Base-by-base conservation (phyloP, 805 yeast species). In the Saturnispora ahearnii region DNA sequence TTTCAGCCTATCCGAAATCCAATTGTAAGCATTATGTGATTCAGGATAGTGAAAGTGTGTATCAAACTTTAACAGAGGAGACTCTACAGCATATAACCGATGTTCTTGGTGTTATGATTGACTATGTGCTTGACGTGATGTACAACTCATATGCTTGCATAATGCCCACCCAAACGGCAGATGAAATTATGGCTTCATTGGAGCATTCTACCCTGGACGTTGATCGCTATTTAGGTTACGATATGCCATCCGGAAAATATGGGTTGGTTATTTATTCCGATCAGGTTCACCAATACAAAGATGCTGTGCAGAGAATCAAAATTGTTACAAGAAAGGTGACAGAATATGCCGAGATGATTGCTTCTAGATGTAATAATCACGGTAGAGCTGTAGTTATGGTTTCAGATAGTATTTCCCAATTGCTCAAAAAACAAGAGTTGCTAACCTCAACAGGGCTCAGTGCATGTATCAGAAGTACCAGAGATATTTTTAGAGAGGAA, bases 401-500 rank as follows among this genome's bases (percentile, higher is more conserved):
- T 1, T 79, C 89, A 0, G 61, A 70, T 5, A 73, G 81, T 55
- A 55, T 83, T 5, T 66, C 65, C 0, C 69, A 73, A 8, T 63
- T 87, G 33, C 52, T 77, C 36, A 76, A 71, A 36, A 70, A 82
- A 33, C 84, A 84, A 57, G 66, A 67, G n/a, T 66, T 73, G 3
- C 64, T 87, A 30, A 76, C 78, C 22, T 67, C 79, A 0, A 81
- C 87, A 0, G 89, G 89, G 0, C 68, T 86, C 18, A 76, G 82
- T 2, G 74, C 83, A 1, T 76, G 86, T 44, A 81, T 88, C 13
- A 68, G 87, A 49, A 77, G 81, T 47, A 71, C 78, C 15, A 69
- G 89, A 50, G 95, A 87, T 59, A 68, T 77, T 6, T 83, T 86
- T 60, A 70, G 93, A 47, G 96, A 88, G 60, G 90, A 84, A 51